Conservation (phyloP, 257 asterid species). For the Solanum ossicruentum region DNA sequence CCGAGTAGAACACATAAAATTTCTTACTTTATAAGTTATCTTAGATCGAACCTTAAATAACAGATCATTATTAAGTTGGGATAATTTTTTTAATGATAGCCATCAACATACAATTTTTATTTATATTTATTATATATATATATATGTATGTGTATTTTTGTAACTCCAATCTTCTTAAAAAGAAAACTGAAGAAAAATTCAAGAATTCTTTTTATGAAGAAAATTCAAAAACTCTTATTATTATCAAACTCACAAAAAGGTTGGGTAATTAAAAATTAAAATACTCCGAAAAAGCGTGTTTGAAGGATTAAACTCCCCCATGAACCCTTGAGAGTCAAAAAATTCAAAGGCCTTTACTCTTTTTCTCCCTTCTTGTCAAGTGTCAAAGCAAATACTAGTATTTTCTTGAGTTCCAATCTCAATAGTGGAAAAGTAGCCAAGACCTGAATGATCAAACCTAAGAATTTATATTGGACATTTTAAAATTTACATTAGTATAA, state of each 20-base stretch:
- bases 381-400: slow-evolving; percentile 21
- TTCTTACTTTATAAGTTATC: not conserved
- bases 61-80: not conserved
- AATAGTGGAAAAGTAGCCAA: slow-evolving; percentile 15
- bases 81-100: not conserved
- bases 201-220: not conserved
- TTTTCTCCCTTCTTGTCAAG: not conserved
- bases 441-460: slow-evolving; percentile 3
- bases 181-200: not conserved
- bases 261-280: not conserved
- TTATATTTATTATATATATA: not conserved
- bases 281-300: slow-evolving; percentile 22
- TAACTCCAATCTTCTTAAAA: not conserved
- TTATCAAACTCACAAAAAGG: not conserved
- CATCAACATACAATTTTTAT: not conserved
- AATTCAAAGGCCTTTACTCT: slow-evolving; percentile 45
- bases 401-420: slow-evolving; percentile 36
- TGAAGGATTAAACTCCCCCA: slow-evolving; percentile 39
- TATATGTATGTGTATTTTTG: not conserved
- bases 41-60: not conserved
- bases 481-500: slow-evolving; percentile 5
- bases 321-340: slow-evolving; percentile 18
- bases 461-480: not conserved
- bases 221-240: not conserved
- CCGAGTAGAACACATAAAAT: not conserved